Base-by-base conservation (phyloP, 306 rosid species). In the Boehmeria nivea region DNA sequence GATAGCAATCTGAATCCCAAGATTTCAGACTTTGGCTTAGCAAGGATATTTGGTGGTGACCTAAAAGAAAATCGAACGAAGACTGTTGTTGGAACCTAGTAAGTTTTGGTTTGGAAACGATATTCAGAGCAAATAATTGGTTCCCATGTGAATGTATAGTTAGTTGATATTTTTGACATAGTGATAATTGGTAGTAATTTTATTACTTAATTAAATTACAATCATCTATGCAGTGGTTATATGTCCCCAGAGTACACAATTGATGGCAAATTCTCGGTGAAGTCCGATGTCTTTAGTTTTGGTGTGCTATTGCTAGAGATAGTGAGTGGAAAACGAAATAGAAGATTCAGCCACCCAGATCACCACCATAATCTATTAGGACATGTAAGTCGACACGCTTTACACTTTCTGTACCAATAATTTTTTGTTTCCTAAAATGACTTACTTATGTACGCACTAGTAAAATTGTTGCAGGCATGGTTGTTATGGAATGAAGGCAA, bases 241-340 rank as follows among this genome's bases (percentile, higher is more conserved):
- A 71, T 71, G 70, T 43, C 76, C 3, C 76, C 71, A 0, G 71
- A 58, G 45, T 71, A 71, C 7, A 60, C 63, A 51, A 34, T 71
- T 52, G 57, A 68, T 18, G 76, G 67, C 43, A 51, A 44, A 0
- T 71, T 63, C 17, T 64, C 58, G 0, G 31, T 16, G 8, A 71
- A 71, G 38, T 64, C 63, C 9, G 76, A 71, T 39, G 76, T 71
- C 3, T 59, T 71, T 14, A 64, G 71, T 39, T 71, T 64, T 2
- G 59, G 76, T 0, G 76, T 64, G 14, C 49, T 71, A n/a, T 45
- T 71, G 58, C 34, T 71, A 8, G 76, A 71, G 45, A 59, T 64
- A 15, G 26, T 64, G 17, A 64, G 67, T 3, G 71, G 67, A 43
- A 51, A 25, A 52, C 64, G 18, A 14, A 71, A 64, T 18, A 51